Evolutionary conservation across 208 protist genomes (phyloP).

Genomic region (Trichomonas tenax): DNA sequence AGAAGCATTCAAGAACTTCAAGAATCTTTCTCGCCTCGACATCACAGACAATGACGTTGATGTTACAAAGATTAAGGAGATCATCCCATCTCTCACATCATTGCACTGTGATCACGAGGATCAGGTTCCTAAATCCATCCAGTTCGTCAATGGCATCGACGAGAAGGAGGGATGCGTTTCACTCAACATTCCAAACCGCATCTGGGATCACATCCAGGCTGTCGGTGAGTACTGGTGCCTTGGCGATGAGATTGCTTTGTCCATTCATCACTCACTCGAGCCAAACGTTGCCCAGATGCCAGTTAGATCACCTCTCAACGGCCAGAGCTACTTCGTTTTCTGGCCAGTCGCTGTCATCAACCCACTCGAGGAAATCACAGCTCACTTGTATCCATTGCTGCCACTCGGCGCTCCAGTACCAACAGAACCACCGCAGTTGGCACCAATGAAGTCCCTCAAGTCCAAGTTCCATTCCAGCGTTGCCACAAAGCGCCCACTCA

Average conservation of each 20-base stretch:
- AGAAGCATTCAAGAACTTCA: neutral
- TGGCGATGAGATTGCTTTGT: neutral
- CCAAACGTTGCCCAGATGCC: neutral
- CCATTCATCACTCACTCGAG: neutral
- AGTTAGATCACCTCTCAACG: neutral
- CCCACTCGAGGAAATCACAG: neutral
- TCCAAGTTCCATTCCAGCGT: neutral
- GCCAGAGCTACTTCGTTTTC: neutral
- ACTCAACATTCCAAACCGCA: neutral
- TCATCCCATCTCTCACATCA: neutral
- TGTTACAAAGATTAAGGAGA: neutral
- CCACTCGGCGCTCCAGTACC: neutral
- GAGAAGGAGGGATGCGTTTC: neutral
- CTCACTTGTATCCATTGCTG: neutral
- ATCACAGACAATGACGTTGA: neutral
- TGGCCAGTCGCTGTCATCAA: neutral
- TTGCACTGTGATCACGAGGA: neutral
- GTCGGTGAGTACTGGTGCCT: neutral
- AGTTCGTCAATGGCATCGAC: neutral
- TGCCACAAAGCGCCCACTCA: neutral
- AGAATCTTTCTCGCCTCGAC: neutral
- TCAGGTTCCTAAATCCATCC: neutral
- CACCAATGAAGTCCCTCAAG: neutral
- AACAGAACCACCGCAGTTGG: too few relatives aligned
- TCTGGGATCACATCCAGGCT: constrained; percentile 6